Evolutionary conservation across 805 yeast species (phyloP).

Genomic region (Clavispora carvajalis): DNA sequence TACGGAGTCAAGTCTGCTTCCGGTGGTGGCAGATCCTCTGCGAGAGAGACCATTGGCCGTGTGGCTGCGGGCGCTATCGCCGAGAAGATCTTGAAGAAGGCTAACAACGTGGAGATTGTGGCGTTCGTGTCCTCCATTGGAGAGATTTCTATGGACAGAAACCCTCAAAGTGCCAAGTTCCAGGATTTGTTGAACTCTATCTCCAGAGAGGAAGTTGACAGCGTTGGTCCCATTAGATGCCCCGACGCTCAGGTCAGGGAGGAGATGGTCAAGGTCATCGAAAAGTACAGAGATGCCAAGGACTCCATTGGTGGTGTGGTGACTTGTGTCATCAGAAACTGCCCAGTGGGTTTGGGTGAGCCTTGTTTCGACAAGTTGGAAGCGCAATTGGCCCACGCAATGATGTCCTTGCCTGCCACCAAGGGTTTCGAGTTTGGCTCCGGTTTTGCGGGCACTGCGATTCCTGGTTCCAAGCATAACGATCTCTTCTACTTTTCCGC

Average conservation of each 20-base stretch:
- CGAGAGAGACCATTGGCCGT: conserved; percentile 97
- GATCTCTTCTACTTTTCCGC: conserved; percentile 73
- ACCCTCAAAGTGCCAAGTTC: conserved; percentile 61
- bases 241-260: conserved; percentile 72
- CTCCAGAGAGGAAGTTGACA: conserved; percentile 86
- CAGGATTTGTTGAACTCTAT: conserved; percentile 63
- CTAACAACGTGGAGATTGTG: conserved; percentile 84
- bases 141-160: conserved; percentile 66
- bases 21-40: conserved; percentile 97
- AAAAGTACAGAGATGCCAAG: conserved; percentile 73
- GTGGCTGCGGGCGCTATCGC: conserved; percentile 99
- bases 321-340: conserved; percentile 91
- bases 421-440: conserved; percentile 98
- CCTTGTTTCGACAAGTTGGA: conserved; percentile 96
- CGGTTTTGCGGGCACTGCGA: conserved; percentile 83
- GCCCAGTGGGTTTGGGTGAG: conserved; percentile 95
- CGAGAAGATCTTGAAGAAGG: conserved; percentile 76
- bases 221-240: conserved; percentile 86
- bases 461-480: conserved; percentile 92
- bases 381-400: conserved; percentile 94
- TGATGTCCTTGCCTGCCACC: conserved; percentile 96
- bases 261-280: conserved; percentile 81
- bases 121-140: conserved; percentile 97
- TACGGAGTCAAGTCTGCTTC: conserved; percentile 91
- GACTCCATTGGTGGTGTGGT: conserved; percentile 98